Percentiles rank a stretch among this genome's conserved stretches.
Evolutionary conservation across 257 asterid genomes (phyloP).

Genomic region (Ballota nigra): DNA sequence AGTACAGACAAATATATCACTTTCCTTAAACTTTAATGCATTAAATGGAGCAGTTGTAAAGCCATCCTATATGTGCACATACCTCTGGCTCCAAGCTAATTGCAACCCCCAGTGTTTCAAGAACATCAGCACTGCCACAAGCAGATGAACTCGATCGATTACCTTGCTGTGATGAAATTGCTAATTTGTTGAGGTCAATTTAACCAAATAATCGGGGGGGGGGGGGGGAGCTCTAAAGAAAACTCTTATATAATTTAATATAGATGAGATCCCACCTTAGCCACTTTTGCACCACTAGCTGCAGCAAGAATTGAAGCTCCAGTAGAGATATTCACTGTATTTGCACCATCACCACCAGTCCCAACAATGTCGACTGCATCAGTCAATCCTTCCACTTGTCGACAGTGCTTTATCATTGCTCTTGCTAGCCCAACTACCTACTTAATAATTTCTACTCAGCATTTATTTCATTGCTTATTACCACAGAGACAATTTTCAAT

Average conservation of each 20-base stretch:
- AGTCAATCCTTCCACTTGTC: constrained; percentile 68
- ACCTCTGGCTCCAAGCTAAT: constrained; percentile 92
- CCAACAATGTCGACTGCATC: constrained; percentile 94
- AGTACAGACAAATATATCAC: not conserved
- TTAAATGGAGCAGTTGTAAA: not conserved
- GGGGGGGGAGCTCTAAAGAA: not conserved
- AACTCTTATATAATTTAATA: not conserved
- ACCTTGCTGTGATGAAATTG: constrained; percentile 69
- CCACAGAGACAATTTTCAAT: constrained; percentile 4
- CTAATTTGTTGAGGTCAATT: constrained; percentile 3
- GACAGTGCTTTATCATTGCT: constrained; percentile 77
- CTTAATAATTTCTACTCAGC: constrained; percentile 20
- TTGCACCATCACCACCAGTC: constrained; percentile 99
- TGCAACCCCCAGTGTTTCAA: constrained; percentile 79
- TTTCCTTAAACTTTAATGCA: not conserved
- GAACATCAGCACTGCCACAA: constrained; percentile 98
- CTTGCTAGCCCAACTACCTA: constrained; percentile 94
- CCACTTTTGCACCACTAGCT: constrained; percentile 93
- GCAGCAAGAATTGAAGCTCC: constrained; percentile 98
- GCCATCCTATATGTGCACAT: constrained; percentile 11
- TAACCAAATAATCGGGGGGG: not conserved
- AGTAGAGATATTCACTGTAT: constrained; percentile 91
- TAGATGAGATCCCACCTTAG: constrained; percentile 55
- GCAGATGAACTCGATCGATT: constrained; percentile 95
- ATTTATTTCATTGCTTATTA: constrained; percentile 24